Percentiles rank a stretch among this genome's conserved stretches.
phyloP scores from a whole-genome alignment of 2,329 filamentous ascomycete genomes.

The Arthrobotrys entomopaga region DNA sequence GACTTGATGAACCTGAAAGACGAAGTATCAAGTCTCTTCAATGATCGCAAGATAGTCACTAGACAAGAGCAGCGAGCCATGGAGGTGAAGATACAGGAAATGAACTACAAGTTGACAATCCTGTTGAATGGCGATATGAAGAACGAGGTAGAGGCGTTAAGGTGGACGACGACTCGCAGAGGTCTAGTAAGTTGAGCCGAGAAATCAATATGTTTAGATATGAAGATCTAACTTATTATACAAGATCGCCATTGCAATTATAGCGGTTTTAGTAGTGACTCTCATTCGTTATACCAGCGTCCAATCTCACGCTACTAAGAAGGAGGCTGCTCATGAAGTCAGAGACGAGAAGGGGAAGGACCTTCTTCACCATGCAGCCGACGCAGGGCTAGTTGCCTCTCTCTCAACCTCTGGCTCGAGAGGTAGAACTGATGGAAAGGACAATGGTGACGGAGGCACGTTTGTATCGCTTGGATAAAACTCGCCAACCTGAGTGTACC shows the following conservation, averaged over 20 bases:
- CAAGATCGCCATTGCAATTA: conserved; percentile 52
- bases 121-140: conserved; percentile 88
- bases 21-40: conserved; percentile 93
- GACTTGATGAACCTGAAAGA: conserved; percentile 85
- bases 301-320: conserved; percentile 48
- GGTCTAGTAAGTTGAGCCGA: conserved; percentile 65
- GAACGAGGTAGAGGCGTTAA: conserved; percentile 87
- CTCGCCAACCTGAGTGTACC: not conserved
- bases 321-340: conserved; percentile 29
- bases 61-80: conserved; percentile 85
- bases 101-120: conserved; percentile 96
- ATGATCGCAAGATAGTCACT: conserved; percentile 92
- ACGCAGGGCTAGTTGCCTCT: conserved; percentile 41
- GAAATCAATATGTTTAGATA: not conserved
- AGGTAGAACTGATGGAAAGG: conserved; percentile 25
- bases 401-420: conserved; percentile 25
- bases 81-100: conserved; percentile 83
- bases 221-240: conserved; percentile 26
- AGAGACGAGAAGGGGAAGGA: conserved; percentile 28
- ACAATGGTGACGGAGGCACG: conserved; percentile 40
- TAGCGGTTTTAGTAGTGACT: conserved; percentile 49
- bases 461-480: conserved; percentile 49
- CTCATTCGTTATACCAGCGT: conserved; percentile 50
- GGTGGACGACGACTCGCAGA: conserved; percentile 82
- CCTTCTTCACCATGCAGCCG: conserved; percentile 34